phyloP scores from a whole-genome alignment of 2,329 filamentous ascomycete genomes.

The Trichoderma aggressivum region DNA sequence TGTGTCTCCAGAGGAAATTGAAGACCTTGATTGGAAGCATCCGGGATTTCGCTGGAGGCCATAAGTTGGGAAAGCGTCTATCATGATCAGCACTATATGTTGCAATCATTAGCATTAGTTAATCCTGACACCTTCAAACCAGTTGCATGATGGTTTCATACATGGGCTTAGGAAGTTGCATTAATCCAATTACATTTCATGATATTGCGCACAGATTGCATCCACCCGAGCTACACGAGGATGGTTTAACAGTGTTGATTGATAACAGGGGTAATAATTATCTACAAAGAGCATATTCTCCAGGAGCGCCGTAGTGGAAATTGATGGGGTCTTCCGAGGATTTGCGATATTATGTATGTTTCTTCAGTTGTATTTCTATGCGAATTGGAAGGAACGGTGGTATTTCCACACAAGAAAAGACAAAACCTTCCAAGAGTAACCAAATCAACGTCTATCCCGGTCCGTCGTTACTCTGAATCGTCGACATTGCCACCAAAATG shows the following conservation, averaged over 20 bases:
- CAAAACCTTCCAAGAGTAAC: neutral
- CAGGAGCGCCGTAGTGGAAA: neutral
- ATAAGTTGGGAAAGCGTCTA: neutral
- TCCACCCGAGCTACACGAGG: too few species aligned
- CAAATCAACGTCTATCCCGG: neutral
- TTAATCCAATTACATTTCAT: too few species aligned
- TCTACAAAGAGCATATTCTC: neutral
- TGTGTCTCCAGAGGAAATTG: neutral
- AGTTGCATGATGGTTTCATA: too few species aligned
- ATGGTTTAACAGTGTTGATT: too few species aligned
- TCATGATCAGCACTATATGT: neutral
- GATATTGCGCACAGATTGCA: too few species aligned
- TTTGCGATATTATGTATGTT: neutral
- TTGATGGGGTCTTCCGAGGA: neutral
- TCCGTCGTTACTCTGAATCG: neutral
- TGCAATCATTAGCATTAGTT: neutral
- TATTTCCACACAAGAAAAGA: neutral
- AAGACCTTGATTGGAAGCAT: neutral
- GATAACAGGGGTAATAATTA: neutral
- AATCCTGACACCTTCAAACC: too few species aligned
- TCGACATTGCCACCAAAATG: neutral
- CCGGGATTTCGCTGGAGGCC: neutral
- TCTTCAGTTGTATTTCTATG: neutral
- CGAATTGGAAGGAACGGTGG: neutral
- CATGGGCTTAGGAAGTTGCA: too few species aligned